These are phyloP conservation scores for Cryphonectria parasitica DNA, from an alignment of 2,329 filamentous ascomycete species.

Conservation along the genomic window DNA sequence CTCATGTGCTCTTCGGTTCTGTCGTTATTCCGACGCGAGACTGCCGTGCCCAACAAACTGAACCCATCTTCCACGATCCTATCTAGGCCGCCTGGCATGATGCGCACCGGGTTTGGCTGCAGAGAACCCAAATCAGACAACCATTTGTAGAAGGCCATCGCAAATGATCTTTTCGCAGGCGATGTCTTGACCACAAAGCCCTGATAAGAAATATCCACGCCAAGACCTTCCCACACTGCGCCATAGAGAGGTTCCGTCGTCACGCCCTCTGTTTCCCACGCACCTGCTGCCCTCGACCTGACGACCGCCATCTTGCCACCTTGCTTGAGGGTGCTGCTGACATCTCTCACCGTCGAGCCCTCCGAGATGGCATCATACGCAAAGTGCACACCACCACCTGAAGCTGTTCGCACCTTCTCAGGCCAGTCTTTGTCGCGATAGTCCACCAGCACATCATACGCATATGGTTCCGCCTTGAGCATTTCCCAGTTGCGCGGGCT, in stretches of 20 bases:
- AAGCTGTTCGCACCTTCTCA: slow-evolving; percentile 35
- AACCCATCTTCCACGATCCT: slow-evolving; percentile 37
- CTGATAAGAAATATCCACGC: slow-evolving; percentile 45
- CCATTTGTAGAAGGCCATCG: slow-evolving; percentile 43
- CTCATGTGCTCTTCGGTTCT: slow-evolving; percentile 41
- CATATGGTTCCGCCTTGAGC: slow-evolving; percentile 40
- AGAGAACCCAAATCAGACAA: slow-evolving; percentile 35
- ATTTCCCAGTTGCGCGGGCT: slow-evolving; percentile 34
- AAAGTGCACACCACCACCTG: slow-evolving; percentile 40
- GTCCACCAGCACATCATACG: slow-evolving; percentile 44
- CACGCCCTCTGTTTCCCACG: slow-evolving; percentile 37
- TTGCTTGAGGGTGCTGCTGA: slow-evolving; percentile 35
- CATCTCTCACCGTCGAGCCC: slow-evolving; percentile 40
- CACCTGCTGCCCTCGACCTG: slow-evolving; percentile 36
- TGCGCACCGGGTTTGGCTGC: slow-evolving; percentile 37
- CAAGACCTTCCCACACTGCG: slow-evolving; percentile 48
- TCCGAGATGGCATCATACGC: slow-evolving; percentile 47
- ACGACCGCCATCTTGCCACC: slow-evolving; percentile 39
- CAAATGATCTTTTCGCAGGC: slow-evolving; percentile 36
- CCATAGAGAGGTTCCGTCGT: slow-evolving; percentile 43
- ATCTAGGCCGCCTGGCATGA: slow-evolving; percentile 40
- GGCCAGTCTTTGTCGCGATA: slow-evolving; percentile 43
- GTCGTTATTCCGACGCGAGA: slow-evolving; percentile 33
- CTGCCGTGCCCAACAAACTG: slow-evolving; percentile 34
- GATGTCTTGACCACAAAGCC: slow-evolving; percentile 34